Evolutionary conservation across 805 yeast species (phyloP), one percentile per base, ranked within the genome.

Genomic region (Candida montana): DNA sequence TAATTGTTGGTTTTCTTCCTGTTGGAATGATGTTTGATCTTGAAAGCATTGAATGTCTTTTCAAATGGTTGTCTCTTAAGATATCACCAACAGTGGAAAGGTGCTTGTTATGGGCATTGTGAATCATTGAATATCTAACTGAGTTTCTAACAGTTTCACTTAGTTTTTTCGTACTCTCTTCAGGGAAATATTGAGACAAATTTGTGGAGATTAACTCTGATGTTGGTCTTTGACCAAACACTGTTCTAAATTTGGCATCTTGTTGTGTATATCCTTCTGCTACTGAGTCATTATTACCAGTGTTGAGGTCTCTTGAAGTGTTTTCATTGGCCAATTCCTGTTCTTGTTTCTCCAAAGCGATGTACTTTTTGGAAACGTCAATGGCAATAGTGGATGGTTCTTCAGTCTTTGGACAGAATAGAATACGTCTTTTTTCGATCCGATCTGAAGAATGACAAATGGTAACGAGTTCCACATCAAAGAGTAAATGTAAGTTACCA

Each of bases 221-320:
- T 1, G 98, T 90, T 7, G 99, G 99, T 55, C 99, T 72, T 60
- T 87, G 96, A 19, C 95, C 95, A 61, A 82, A 81, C 45, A 85
- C 58, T 35, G 64, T 59, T 41, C 71, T 61, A 42, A 57, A 55
- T 29, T 57, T 49, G 7, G 37, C 37, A 24, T 56, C 62, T 28
- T 53, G 51, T 8, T 11, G 11, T 9, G 12, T 26, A 13, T 26
- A 11, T n/a, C n/a, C n/a, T n/a, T n/a, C n/a, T n/a, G n/a, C n/a
- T n/a, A n/a, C n/a, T n/a, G n/a, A n/a, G n/a, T n/a, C n/a, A n/a
- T n/a, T n/a, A n/a, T n/a, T n/a, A n/a, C n/a, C n/a, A n/a, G n/a
- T n/a, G n/a, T n/a, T n/a, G n/a, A n/a, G n/a, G n/a, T n/a, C n/a
- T n/a, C n/a, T n/a, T n/a, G n/a, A n/a, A n/a, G n/a, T n/a, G n/a